phyloP scores from a whole-genome alignment of 2,329 filamentous ascomycete genomes.

The Apiospora kogelbergensis region DNA sequence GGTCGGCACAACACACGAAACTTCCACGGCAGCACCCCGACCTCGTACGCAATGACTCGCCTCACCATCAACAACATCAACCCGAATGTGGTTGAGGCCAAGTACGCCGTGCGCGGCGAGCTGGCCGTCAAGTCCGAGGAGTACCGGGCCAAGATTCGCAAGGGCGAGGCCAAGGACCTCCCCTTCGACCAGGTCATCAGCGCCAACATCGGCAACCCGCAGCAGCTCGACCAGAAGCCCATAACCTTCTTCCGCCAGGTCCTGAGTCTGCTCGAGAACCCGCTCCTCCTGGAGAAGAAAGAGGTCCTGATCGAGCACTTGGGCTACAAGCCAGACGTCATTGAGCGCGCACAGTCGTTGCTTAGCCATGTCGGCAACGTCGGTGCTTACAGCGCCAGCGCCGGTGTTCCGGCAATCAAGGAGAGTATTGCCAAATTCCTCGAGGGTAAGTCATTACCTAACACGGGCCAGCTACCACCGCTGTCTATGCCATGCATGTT shows the following conservation, averaged over 20 bases:
- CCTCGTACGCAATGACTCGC: constrained; percentile 31
- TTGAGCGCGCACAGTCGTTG: constrained; percentile 79
- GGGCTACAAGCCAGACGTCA: constrained; percentile 87
- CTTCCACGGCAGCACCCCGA: neutral
- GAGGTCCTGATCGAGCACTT: constrained; percentile 73
- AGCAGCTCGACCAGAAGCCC: constrained; percentile 98
- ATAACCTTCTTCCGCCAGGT: constrained; percentile 99
- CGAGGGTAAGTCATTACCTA: constrained; percentile 61
- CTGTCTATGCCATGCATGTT: neutral
- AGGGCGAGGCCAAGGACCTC: constrained; percentile 56
- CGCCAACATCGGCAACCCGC: constrained; percentile 98
- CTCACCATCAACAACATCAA: constrained; percentile 90
- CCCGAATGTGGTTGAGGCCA: constrained; percentile 78
- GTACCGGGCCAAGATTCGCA: constrained; percentile 73
- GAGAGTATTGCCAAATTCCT: constrained; percentile 92
- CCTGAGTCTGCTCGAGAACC: constrained; percentile 89
- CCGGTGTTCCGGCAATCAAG: constrained; percentile 82
- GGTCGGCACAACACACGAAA: neutral
- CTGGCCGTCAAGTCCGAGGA: constrained; percentile 91
- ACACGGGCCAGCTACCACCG: neutral
- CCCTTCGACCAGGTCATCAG: constrained; percentile 92
- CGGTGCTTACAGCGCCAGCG: constrained; percentile 93
- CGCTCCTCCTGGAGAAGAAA: constrained; percentile 76
- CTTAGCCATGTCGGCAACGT: constrained; percentile 85
- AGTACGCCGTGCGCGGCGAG: constrained; percentile 96